These are phyloP conservation scores for Didymella pomorum DNA, from an alignment of 2,329 filamentous ascomycete species.

Conservation along the genomic window DNA sequence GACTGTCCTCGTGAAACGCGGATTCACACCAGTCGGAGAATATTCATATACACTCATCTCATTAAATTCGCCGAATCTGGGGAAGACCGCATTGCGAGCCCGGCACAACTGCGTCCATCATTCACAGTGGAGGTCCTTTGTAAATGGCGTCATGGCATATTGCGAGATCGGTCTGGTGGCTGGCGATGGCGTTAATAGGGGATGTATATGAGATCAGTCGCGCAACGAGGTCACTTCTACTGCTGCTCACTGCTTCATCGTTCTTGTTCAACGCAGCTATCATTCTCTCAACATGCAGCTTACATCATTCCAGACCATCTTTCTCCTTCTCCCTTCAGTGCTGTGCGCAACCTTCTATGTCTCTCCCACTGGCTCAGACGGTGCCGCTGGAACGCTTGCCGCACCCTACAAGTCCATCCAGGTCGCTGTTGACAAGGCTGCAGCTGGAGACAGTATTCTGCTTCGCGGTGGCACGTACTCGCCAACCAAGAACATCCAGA, in stretches of 20 bases:
- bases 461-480: conserved; percentile 57
- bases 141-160: conserved; percentile 1
- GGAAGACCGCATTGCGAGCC: conserved; percentile 1
- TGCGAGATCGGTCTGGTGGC: neutral
- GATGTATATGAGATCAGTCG: conserved; percentile 43
- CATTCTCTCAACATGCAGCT: conserved; percentile 18
- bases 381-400: conserved; percentile 52
- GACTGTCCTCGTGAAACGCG: conserved; percentile 8
- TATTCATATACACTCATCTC: conserved; percentile 10
- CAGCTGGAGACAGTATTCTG: conserved; percentile 57
- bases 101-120: conserved; percentile 15
- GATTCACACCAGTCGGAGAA: conserved; percentile 8
- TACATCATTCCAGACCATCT: conserved; percentile 21
- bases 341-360: conserved; percentile 55
- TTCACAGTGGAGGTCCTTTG: conserved; percentile 5
- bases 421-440: conserved; percentile 56
- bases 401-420: conserved; percentile 59
- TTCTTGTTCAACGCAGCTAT: neutral
- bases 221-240: neutral
- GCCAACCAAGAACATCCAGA: conserved; percentile 58
- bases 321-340: conserved; percentile 22
- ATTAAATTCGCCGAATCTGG: conserved; percentile 10
- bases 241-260: neutral
- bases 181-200: neutral
- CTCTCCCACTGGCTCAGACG: conserved; percentile 52